Evolutionary conservation across 108 stramenopile genomes (phyloP), one percentile per base, ranked within the genome.

Genomic region (Skeletonema potamos): DNA sequence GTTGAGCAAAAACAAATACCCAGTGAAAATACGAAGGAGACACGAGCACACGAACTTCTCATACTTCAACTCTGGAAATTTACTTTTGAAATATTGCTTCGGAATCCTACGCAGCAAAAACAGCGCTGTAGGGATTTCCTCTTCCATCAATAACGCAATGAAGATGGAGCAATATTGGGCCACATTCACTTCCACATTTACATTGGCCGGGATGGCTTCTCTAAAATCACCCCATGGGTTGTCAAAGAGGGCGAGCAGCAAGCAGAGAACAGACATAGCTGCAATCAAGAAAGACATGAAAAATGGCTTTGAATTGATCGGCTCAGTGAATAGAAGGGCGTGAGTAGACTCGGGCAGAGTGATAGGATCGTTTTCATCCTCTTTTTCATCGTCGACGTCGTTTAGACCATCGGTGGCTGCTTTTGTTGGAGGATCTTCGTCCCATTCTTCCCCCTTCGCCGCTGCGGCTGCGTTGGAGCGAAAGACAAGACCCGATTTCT

Each of bases 1-100:
- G 39, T 70, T 70, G 7, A 70, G 22, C 12, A 70, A 33, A 57
- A 70, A 60, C 12, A 70, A 26, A 34, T 70, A 70, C 3, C 68
- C 68, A 29, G 36, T 33, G 5, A 54, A 2, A 3, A 70, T 48
- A 5, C 68, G 68, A 22, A 59, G 13, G 30, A 70, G 4, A 13
- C 36, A 34, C 13, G 58, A 58, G 27, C 18, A 33, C 27, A 70
- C 58, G 37, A 70, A 59, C 22, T 27, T 58, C 1, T n/a, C 3
- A 32, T 70, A 70, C 4, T 9, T 9, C 58, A 20, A 30, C 10
- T 30, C 54, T 1, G 66, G 33, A 11, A 59, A 28, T 11, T 32
- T 59, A 22, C 20, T 20, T 1, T 29, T 12, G 29, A 70, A 43
- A 0, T 55, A 59, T 4, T 30, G 5, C 11, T 17, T 20, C 11